Conservation (phyloP, 495 filamentous ascomycete species). For the Daldinia grandis region DNA sequence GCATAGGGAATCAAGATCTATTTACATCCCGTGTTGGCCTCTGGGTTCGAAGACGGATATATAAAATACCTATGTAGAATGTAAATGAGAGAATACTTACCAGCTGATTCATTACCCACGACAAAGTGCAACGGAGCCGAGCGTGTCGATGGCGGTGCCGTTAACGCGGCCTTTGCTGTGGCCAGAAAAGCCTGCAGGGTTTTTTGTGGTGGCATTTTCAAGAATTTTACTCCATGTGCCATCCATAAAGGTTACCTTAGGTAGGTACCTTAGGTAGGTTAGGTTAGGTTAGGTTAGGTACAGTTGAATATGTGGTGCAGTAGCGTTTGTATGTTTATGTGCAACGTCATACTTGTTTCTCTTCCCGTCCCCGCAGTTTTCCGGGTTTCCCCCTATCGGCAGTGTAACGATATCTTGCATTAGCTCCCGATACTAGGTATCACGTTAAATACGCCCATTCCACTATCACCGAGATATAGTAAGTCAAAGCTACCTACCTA, state of each 20-base stretch:
- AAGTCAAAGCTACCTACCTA: too few species aligned
- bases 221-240: constrained; percentile 3
- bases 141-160: constrained; percentile 46
- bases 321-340: constrained; percentile 21
- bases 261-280: too few species aligned
- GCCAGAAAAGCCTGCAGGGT: constrained; percentile 50
- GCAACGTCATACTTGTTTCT: constrained; percentile 14
- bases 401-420: not conserved
- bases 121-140: constrained; percentile 66
- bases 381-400: not conserved
- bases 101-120: constrained; percentile 77
- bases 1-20: constrained; percentile 92
- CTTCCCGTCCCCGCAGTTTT: constrained; percentile 4
- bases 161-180: constrained; percentile 52
- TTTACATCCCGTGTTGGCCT: constrained; percentile 20
- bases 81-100: too few species aligned
- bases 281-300: too few species aligned
- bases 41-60: not conserved
- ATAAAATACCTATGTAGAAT: too few species aligned
- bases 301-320: too few species aligned
- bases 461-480: too few species aligned
- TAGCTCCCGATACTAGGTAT: constrained; percentile 2
- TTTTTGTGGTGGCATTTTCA: constrained; percentile 38
- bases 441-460: too few species aligned
- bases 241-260: constrained; percentile 1